Evolutionary conservation across 179 eudicot species (phyloP), one percentile per base, ranked within the genome.

Genomic region (Patellifolia procumbens): DNA sequence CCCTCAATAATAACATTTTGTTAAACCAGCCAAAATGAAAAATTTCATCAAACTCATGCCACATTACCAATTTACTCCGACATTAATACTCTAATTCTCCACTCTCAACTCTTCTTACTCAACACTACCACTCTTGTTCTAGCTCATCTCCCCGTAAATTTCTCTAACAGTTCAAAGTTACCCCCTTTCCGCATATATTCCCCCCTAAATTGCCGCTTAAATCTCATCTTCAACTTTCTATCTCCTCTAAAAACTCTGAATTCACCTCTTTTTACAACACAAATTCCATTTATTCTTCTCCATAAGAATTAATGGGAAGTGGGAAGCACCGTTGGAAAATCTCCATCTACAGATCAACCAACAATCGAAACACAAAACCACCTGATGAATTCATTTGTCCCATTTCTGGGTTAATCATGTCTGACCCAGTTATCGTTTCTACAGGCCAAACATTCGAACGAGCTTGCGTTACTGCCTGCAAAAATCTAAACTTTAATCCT

Each of bases 381-480:
- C 88, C 88, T 1, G 10, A 59, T 19, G 88, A 82, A 43, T 85
- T 82, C 80, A 10, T 82, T 20, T 85, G 88, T 42, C 84, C 88
- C 0, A 80, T 85, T 46, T 85, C 88, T 32, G 76, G 80, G 19
- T 51, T 74, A 20, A 61, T 85, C 32, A 85, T 85, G 88, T 81
- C 80, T 17, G 88, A 85, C 79, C 88, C 86, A 24, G 88, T 85
- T 12, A 85, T 85, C 12, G 81, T 85, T n/a, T 70, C 86, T 53
- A 77, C 88, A 39, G 86, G 88, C 19, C 84, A 85, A 53, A 85
- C 88, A 7, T 85, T 82, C 72, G 88, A 85, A 9, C 78, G 86
- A 29, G 86, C 83, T 76, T 93, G 93, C 61, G 88, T 90, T 7
- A 70, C 63, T 1, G 91, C 92, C 31, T 90, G 95, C 74, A 86